Evolutionary conservation across 306 rosid species (phyloP), one percentile per base, ranked within the genome.

Genomic region (Fragaria vesca): DNA sequence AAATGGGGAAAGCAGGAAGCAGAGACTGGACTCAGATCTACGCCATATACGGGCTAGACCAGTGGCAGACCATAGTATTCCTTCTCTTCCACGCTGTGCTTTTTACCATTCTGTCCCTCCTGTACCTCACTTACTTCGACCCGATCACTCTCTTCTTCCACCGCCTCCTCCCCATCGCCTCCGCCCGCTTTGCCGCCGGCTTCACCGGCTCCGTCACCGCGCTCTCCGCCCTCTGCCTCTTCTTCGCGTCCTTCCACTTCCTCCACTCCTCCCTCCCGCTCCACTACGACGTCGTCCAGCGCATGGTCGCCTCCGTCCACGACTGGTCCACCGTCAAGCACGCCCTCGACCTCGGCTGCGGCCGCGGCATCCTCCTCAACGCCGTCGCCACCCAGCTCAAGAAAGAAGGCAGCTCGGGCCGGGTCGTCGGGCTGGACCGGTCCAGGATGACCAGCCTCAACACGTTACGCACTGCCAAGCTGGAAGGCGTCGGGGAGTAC

Each of bases 301-400:
- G 96, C 48, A 96, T 96, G 77, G 97, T 96, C 78, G 69, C 82
- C 86, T 85, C 93, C 17, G 96, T 96, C 70, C 46, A 77, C 80
- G 96, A 93, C 87, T 96, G 99, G 99, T 96, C 99, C 2, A 88
- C 97, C 17, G 99, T 96, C 26, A 91, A 89, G 52, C 93, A 84
- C n/a, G 99, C 96, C 20, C 91, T 96, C 1, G 99, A 96, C 89
- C 86, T 96, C 45, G 99, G 99, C 72, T 96, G 99, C 79, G 99
- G 99, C 81, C 87, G 98, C 0, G 99, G 99, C 11, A 91, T 96
- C 63, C 96, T 96, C 26, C 85, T 96, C 12, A 96, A 93, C 90
- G 94, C 97, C 62, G 99, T 96, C 2, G 99, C 99, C 9, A 93
- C 93, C 20, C 98, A 91, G 82, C 80, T 96, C 2, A 96, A 96